Evolutionary conservation across 2,329 filamentous ascomycete genomes (phyloP).

Genomic region (Tolypocladium tundrense): DNA sequence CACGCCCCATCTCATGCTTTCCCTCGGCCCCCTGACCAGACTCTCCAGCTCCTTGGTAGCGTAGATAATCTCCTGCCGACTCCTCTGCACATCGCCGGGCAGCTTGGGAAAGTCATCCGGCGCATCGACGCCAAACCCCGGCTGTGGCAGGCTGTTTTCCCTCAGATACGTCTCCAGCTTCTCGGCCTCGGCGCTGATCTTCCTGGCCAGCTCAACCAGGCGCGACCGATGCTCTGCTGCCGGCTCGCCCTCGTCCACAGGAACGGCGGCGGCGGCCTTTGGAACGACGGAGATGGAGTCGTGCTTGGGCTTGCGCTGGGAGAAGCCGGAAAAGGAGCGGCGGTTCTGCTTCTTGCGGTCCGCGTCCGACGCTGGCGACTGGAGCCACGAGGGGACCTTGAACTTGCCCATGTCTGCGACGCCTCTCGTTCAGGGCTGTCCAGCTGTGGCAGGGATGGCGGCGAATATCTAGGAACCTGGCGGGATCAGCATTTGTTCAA

Average conservation of each 20-base stretch:
- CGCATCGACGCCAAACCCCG: constrained; percentile 34
- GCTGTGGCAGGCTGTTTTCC: constrained; percentile 27
- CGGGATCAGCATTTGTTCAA: not conserved
- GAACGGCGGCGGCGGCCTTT: not conserved
- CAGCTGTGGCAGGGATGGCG: not conserved
- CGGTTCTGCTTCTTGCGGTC: constrained; percentile 24
- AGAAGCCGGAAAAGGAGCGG: constrained; percentile 19
- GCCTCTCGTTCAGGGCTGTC: not conserved
- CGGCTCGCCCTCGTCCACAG: not conserved
- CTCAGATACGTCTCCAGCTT: constrained; percentile 38
- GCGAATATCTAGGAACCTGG: not conserved
- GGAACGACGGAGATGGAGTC: not conserved
- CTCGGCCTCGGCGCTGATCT: constrained; percentile 36
- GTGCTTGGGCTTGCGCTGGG: constrained; percentile 13
- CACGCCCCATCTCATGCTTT: constrained; percentile 39
- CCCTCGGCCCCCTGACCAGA: constrained; percentile 38
- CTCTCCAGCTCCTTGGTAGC: constrained; percentile 37
- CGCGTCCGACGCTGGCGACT: constrained; percentile 11
- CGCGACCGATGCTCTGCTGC: constrained; percentile 20
- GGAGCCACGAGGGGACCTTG: constrained; percentile 25
- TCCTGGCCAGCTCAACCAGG: constrained; percentile 35
- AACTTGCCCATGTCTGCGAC: constrained; percentile 19
- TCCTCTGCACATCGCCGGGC: constrained; percentile 32
- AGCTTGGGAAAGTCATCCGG: constrained; percentile 36
- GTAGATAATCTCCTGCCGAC: constrained; percentile 35